Evolutionary conservation across 257 asterid species (phyloP).

Genomic region (Solanum pimpinellifolium): DNA sequence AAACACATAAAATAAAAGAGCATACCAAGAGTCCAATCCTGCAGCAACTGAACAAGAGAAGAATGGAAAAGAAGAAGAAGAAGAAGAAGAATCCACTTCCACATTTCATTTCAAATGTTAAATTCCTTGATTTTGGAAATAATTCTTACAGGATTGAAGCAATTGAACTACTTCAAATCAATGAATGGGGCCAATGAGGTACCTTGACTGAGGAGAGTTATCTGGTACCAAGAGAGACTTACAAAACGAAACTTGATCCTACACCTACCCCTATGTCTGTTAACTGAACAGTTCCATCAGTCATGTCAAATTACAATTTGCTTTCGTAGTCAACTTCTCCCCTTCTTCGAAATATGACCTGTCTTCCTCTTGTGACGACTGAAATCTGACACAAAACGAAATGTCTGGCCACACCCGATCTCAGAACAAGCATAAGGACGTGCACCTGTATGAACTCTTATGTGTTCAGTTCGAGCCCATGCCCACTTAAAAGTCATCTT

Average conservation of each 20-base stretch:
- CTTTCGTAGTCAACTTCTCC: slow-evolving; percentile 17
- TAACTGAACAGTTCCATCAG: slow-evolving; percentile 13
- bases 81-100: not conserved
- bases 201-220: slow-evolving; percentile 16
- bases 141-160: slow-evolving; percentile 22
- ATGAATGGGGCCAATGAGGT: slow-evolving; percentile 32
- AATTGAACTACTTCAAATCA: slow-evolving; percentile 19
- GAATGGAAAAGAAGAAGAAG: not conserved
- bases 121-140: not conserved
- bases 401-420: slow-evolving; percentile 89
- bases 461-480: slow-evolving; percentile 98
- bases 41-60: not conserved
- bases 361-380: slow-evolving; percentile 99
- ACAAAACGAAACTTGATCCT: slow-evolving; percentile 27
- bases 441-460: slow-evolving; percentile 93
- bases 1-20: not conserved
- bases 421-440: slow-evolving; percentile 84
- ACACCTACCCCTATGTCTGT: slow-evolving; percentile 29
- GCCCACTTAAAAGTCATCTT: slow-evolving; percentile 99
- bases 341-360: slow-evolving; percentile 72
- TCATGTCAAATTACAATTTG: slow-evolving; percentile 11
- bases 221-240: slow-evolving; percentile 22
- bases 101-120: slow-evolving; percentile 3
- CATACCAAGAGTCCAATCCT: not conserved
- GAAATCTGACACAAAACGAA: slow-evolving; percentile 94